Conservation (phyloP, 768 basidiomycete species). For the Suillus ampliporus region DNA sequence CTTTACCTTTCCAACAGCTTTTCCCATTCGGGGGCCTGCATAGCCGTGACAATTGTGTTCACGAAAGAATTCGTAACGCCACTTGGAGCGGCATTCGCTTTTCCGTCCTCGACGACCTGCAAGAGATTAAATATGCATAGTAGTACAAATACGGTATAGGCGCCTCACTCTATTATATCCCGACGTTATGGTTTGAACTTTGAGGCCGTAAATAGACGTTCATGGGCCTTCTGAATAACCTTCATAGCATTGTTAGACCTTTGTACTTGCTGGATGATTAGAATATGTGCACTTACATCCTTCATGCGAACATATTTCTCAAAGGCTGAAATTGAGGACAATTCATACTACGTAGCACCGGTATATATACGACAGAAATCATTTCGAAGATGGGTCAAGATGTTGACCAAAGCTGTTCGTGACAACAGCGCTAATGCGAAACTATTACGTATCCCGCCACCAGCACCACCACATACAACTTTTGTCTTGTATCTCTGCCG, state of each 20-base stretch:
- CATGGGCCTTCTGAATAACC: slow-evolving; percentile 69
- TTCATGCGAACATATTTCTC: slow-evolving; percentile 56
- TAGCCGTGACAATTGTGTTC: slow-evolving; percentile 75
- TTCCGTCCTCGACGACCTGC: slow-evolving; percentile 39
- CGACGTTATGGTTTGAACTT: slow-evolving; percentile 54
- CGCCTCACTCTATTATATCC: slow-evolving; percentile 67
- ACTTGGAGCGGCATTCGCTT: slow-evolving; percentile 43
- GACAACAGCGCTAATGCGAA: no score
- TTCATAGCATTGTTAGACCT: slow-evolving; percentile 29
- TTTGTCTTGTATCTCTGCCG: no score
- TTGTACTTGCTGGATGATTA: background rate
- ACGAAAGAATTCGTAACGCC: slow-evolving; percentile 65
- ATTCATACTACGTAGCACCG: no score
- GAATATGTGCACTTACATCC: slow-evolving; percentile 49
- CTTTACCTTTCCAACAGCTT: slow-evolving; percentile 62
- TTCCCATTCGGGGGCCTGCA: slow-evolving; percentile 73
- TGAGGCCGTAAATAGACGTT: slow-evolving; percentile 49
- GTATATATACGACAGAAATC: no score
- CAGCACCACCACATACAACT: no score
- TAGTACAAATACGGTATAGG: background rate
- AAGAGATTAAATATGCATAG: background rate
- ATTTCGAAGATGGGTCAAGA: no score
- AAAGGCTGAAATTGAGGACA: slow-evolving; percentile 34
- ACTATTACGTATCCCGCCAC: no score
- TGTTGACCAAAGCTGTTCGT: no score